Evolutionary conservation across 2,329 filamentous ascomycete species (phyloP), one percentile per base, ranked within the genome.

Genomic region (Geosmithia flava): DNA sequence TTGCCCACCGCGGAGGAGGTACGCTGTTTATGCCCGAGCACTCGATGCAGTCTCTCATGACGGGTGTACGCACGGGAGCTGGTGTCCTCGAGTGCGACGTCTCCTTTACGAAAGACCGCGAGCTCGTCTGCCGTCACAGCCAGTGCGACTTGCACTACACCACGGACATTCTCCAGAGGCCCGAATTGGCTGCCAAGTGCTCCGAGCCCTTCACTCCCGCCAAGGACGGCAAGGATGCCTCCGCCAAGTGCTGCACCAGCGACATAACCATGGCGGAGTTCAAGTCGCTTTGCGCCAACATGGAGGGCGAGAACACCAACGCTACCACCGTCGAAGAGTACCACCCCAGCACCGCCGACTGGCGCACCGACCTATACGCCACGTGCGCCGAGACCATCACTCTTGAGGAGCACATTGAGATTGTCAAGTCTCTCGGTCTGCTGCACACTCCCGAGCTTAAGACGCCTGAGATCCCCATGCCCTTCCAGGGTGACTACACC

Each of bases 241-340:
- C 66, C 16, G 82, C 81, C 13, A 76, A 76, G 53, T 87, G 83
- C 70, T 87, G 83, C 69, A 85, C 83, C 2, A 80, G 74, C 55
- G 83, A 87, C 58, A 76, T 87, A 57, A 85, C 82, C 1, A 65
- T 83, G 37, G 70, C 70, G 44, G 83, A 87, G 63, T 85, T 78
- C 69, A 77, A 79, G 62, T 68, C 72, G 5, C 74, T 87, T 5
- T 87, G 83, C 64, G 75, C 74, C 56, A 85, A 85, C 65, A 85
- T 84, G 80, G 83, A 87, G 57, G 75, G 75, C 46, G 75, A 65
- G 58, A 80, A 83, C 56, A 61, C 69, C 53, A 71, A 67, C 44
- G 81, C 79, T 33, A 74, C 74, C 19, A 85, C 72, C 2, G 65
- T 76, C 0, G 61, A 68, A 39, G 74, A 77, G 53, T 83, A 74